Base-by-base conservation (phyloP, 2,329 filamentous ascomycete species). In the Sporothrix variecibatus region DNA sequence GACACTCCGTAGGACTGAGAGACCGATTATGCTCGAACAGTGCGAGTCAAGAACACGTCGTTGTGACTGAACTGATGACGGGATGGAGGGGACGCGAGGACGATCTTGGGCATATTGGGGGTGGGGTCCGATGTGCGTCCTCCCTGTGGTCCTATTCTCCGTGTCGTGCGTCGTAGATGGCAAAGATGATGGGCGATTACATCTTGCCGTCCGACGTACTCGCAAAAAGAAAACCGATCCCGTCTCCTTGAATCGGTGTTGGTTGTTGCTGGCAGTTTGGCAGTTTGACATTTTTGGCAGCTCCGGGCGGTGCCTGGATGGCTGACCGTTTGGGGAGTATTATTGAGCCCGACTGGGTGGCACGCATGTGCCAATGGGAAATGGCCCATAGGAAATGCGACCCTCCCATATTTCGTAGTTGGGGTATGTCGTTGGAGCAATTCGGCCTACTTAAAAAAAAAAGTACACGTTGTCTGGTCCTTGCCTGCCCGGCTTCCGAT, bases 331-430 rank as follows among this genome's bases (percentile, higher is more conserved):
- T 34, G 43, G 65, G 43, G 23, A 6, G n/a, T 68, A 68, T 51
- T 51, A 51, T 68, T 34, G 26, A 51, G 65, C 43, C 65, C 34
- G 23, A 38, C 62, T 46, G 23, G 11, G 23, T 46, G 62, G 38
- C 62, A 67, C 38, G 62, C 62, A 43, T 23, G 1, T 43, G 38
- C 38, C 38, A 67, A 67, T 67, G 38, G 62, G 23, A 46, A 67
- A 46, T 40, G 34, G 62, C 34, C 60, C 60, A 46, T 67, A n/a
- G n/a, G 23, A 67, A 67, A 67, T 67, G 43, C 38, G 38, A 65
- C 34, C 62, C 62, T 67, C 20, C 38, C 12, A 28, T 20, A 7
- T 17, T 17, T 46, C 43, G 43, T 20, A 38, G 34, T 62, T 38
- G n/a, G n/a, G n/a, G n/a, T n/a, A n/a, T n/a, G n/a, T 20, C 43